Conservation (phyloP, 208 protist species). For the Acanthamoeba sp. region DNA sequence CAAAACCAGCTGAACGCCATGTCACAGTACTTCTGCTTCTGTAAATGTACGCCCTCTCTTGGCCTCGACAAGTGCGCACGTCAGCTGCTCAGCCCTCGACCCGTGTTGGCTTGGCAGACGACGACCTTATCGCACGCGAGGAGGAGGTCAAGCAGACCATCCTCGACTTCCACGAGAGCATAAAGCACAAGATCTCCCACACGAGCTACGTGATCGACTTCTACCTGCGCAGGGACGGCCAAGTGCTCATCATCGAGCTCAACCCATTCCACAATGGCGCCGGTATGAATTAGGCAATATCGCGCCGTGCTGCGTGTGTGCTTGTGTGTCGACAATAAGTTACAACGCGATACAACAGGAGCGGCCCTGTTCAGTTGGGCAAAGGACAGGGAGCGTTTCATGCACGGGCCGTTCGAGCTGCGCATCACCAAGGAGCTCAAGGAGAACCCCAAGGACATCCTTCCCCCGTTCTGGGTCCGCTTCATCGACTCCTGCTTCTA, state of each 20-base stretch:
- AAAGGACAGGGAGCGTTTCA: slow-evolving; percentile 48
- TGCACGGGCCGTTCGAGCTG: slow-evolving; percentile 57
- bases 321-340: too few species aligned
- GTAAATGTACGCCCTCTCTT: neutral
- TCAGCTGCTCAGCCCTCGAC: too few species aligned
- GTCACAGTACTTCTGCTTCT: slow-evolving; percentile 49
- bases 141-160: neutral
- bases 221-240: neutral
- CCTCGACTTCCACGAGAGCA: neutral
- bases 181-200: slow-evolving; percentile 36
- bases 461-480: slow-evolving; percentile 35
- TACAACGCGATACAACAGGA: neutral
- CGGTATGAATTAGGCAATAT: neutral
- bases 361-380: slow-evolving; percentile 63
- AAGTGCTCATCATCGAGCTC: slow-evolving; percentile 33
- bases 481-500: slow-evolving; percentile 61
- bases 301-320: neutral
- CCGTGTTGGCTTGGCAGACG: neutral
- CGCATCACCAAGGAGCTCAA: slow-evolving; percentile 61
- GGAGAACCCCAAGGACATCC: slow-evolving; percentile 41
- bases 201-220: slow-evolving; percentile 55
- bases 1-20: slow-evolving; percentile 51
- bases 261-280: slow-evolving; percentile 57
- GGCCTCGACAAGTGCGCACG: neutral
- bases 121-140: slow-evolving; percentile 15